A percentile compares a stretch with the other conserved stretches of the same genome.
phyloP scores from a whole-genome alignment of 805 yeast genomes.

The Starmerella ratchasimensis region DNA sequence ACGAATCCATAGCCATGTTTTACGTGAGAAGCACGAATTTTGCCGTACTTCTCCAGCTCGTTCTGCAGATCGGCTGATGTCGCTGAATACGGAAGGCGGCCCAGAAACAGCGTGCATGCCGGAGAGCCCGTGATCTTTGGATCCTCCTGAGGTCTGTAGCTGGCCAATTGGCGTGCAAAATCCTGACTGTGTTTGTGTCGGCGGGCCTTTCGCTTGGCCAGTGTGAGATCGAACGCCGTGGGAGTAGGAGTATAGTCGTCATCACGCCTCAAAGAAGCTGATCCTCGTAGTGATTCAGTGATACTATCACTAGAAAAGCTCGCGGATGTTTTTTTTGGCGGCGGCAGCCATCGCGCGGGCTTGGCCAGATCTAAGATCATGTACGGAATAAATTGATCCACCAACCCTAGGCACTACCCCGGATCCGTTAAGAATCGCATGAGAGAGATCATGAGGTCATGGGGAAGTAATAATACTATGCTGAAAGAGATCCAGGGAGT shows the following conservation, averaged over 20 bases:
- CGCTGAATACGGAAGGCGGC: conserved; percentile 49
- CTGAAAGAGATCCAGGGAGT: too few species aligned
- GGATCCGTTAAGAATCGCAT: too few species aligned
- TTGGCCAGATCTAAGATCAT: conserved; percentile 1
- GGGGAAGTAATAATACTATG: too few species aligned
- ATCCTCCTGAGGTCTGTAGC: conserved; percentile 46
- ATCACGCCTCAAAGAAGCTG: too few species aligned
- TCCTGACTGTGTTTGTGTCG: conserved; percentile 15
- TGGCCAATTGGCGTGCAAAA: conserved; percentile 21
- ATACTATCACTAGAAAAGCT: too few species aligned
- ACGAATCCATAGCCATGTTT: conserved; percentile 79
- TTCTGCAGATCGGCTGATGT: conserved; percentile 57
- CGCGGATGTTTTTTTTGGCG: too few species aligned
- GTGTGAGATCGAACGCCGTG: conserved; percentile 24
- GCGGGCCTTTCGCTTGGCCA: conserved; percentile 19
- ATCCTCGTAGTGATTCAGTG: too few species aligned
- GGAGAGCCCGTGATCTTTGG: conserved; percentile 58
- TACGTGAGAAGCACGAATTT: conserved; percentile 47
- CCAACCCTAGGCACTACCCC: too few species aligned
- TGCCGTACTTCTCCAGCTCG: conserved; percentile 52
- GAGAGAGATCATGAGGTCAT: too few species aligned
- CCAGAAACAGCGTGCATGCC: conserved; percentile 61
- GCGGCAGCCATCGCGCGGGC: conserved; percentile 5
- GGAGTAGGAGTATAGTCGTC: neutral
- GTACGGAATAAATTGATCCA: too few species aligned